phyloP scores from a whole-genome alignment of 805 yeast genomes.

The Komagataella pseudopastoris region DNA sequence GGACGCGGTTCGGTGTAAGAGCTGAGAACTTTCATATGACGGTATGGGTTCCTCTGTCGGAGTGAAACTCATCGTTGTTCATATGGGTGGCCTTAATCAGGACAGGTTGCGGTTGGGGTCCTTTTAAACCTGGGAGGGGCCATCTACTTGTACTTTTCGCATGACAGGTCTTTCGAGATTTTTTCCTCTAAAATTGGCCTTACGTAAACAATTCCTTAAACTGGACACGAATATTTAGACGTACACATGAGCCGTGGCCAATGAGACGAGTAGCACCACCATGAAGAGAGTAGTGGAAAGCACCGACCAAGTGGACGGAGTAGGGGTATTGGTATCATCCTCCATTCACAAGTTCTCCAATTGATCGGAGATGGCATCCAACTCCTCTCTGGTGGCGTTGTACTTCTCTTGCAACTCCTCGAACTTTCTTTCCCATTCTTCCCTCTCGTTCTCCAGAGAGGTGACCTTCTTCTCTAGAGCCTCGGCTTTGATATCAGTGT shows the following conservation, averaged over 20 bases:
- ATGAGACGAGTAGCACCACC: neutral
- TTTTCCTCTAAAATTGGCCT: neutral
- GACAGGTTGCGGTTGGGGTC: neutral
- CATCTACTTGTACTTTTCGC: neutral
- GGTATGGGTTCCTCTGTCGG: neutral
- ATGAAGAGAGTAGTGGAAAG: neutral
- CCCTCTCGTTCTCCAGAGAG: constrained; percentile 85
- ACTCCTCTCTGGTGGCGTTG: constrained; percentile 77
- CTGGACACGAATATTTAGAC: neutral
- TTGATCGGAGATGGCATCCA: constrained; percentile 94
- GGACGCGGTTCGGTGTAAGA: neutral
- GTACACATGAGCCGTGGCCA: neutral
- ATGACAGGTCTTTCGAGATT: neutral
- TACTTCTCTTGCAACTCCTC: constrained; percentile 81
- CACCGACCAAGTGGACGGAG: neutral
- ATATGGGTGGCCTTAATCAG: neutral
- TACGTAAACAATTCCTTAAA: neutral
- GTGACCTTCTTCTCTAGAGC: constrained; percentile 89
- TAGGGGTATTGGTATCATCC: neutral
- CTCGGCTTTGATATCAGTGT: constrained; percentile 91
- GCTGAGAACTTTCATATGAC: neutral
- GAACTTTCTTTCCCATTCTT: constrained; percentile 77
- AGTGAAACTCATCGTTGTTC: neutral
- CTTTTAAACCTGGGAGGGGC: neutral
- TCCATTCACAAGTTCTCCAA: constrained; percentile 50